phyloP scores from a whole-genome alignment of 805 yeast genomes.

The Schizosaccharomyces lindneri region DNA sequence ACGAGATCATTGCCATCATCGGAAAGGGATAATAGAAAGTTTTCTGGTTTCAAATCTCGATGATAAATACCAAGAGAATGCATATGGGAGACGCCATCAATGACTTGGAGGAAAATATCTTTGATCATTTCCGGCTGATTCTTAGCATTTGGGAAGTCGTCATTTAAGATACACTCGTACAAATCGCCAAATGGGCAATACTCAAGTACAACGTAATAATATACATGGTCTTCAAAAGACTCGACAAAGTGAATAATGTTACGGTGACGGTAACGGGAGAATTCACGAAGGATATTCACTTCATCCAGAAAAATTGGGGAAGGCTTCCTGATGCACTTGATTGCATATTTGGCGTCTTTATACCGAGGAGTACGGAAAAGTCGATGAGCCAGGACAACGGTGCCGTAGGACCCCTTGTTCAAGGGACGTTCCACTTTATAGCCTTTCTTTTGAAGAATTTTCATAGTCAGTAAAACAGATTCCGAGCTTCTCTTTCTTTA shows the following conservation, averaged over 20 bases:
- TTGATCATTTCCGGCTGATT: conserved; percentile 26
- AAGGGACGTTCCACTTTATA: conserved; percentile 14
- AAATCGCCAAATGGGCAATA: conserved; percentile 67
- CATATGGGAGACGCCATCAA: conserved; percentile 61
- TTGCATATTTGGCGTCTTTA: conserved; percentile 36
- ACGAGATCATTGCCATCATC: conserved; percentile 27
- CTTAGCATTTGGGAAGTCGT: conserved; percentile 77
- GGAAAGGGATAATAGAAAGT: conserved; percentile 38
- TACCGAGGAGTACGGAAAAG: background rate
- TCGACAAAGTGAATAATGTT: conserved; percentile 55
- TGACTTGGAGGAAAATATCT: conserved; percentile 44
- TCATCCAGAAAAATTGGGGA: background rate
- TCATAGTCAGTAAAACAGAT: background rate
- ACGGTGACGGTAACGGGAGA: conserved; percentile 30
- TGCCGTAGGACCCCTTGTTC: conserved; percentile 83
- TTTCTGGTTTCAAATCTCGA: conserved; percentile 90
- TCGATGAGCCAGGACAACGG: conserved; percentile 32
- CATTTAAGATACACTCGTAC: conserved; percentile 59
- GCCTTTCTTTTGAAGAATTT: background rate
- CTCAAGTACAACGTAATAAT: conserved; percentile 55
- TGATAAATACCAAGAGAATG: conserved; percentile 70
- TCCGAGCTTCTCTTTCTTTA: background rate
- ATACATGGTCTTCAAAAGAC: conserved; percentile 30
- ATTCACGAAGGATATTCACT: background rate
- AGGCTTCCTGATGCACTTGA: conserved; percentile 42